Evolutionary conservation across 805 yeast genomes (phyloP).

Genomic region (Candida xyloterini): DNA sequence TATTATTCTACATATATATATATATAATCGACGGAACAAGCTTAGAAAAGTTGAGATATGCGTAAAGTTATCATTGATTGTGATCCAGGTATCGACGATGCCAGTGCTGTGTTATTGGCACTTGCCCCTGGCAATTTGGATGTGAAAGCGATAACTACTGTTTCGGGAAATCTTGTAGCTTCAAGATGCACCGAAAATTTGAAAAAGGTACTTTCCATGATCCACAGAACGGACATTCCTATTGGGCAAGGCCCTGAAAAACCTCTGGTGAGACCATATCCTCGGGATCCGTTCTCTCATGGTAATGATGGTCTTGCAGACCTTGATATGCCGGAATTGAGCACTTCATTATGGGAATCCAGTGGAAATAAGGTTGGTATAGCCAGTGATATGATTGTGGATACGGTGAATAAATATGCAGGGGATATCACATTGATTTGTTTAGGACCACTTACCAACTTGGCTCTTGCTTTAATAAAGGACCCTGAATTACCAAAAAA

Average conservation of each 20-base stretch:
- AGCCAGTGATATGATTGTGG: conserved; percentile 25
- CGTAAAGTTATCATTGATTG: conserved; percentile 26
- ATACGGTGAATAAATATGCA: conserved; percentile 18
- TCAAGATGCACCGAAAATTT: conserved; percentile 22
- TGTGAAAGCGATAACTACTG: conserved; percentile 29
- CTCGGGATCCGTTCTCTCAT: conserved; percentile 28
- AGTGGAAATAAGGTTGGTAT: conserved; percentile 9
- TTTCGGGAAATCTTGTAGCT: conserved; percentile 27
- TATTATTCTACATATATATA: background rate
- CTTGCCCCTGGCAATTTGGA: conserved; percentile 23
- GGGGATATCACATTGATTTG: conserved; percentile 22
- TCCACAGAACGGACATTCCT: conserved; percentile 19
- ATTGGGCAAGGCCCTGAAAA: conserved; percentile 30
- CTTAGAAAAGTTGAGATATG: background rate
- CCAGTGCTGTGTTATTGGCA: conserved; percentile 25
- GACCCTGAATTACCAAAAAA: conserved; percentile 24
- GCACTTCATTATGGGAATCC: conserved; percentile 15
- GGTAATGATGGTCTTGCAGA: conserved; percentile 28
- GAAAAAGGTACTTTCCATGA: conserved; percentile 23
- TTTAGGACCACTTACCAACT: conserved; percentile 26
- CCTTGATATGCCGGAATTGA: conserved; percentile 21
- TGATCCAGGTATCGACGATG: conserved; percentile 31
- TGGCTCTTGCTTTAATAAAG: conserved; percentile 26
- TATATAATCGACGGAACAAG: too few species aligned
- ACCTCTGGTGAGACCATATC: conserved; percentile 26